Conservation (phyloP, 768 basidiomycete genomes). For the Suillus bovinus region DNA sequence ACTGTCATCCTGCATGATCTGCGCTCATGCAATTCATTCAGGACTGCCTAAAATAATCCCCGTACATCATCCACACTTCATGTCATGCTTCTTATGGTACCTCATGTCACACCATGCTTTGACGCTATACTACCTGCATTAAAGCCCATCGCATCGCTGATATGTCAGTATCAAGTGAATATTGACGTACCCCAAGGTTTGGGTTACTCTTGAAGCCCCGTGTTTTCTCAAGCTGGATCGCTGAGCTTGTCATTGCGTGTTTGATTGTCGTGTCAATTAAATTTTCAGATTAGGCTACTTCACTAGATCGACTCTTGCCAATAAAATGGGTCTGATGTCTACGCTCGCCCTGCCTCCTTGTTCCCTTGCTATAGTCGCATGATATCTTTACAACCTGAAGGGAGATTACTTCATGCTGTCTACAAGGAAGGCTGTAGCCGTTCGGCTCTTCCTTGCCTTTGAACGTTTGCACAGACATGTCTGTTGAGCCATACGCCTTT, state of each 20-base stretch:
- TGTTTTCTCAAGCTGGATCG: neutral
- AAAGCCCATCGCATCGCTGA: constrained; percentile 6
- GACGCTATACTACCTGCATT: constrained; percentile 15
- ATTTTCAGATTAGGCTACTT: neutral
- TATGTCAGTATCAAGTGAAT: constrained; percentile 2
- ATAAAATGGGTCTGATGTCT: neutral
- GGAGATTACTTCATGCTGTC: too few relatives aligned
- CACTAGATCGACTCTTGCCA: neutral
- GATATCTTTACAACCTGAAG: neutral
- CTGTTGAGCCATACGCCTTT: too few relatives aligned
- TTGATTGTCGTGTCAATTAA: neutral
- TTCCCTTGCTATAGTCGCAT: neutral
- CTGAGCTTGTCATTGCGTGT: too few relatives aligned
- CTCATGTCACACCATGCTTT: constrained; percentile 15
- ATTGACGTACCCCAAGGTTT: neutral
- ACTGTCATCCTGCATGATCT: neutral
- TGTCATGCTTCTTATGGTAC: constrained; percentile 15
- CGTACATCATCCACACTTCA: constrained; percentile 6
- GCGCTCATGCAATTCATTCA: neutral
- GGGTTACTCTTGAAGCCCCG: neutral
- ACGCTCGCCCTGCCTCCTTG: neutral
- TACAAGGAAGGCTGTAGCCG: too few relatives aligned
- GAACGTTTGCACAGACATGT: too few relatives aligned
- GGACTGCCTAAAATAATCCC: constrained; percentile 13
- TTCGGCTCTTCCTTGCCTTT: too few relatives aligned